Percentiles rank a stretch among this genome's conserved stretches.
Evolutionary conservation across 2,329 filamentous ascomycete genomes (phyloP).

Genomic region (Xylariaceae sp.): DNA sequence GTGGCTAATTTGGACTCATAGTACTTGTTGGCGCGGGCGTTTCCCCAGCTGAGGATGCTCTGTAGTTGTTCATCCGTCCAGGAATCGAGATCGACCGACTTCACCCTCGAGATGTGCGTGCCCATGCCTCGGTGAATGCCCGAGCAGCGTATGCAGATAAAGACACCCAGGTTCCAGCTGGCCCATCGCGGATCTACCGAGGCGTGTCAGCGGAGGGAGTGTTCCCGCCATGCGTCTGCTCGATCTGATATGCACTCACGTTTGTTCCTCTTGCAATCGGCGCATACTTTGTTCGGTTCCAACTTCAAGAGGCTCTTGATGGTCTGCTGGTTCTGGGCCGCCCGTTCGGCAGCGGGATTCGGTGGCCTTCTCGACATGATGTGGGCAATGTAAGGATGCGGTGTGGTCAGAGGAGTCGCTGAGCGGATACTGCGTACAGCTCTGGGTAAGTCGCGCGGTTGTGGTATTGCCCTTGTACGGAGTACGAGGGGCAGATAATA

Average conservation of each 20-base stretch:
- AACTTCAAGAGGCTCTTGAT: slow-evolving; percentile 94
- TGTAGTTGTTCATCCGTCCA: slow-evolving; percentile 98
- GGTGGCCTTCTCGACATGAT: slow-evolving; percentile 72
- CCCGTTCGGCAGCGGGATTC: slow-evolving; percentile 75
- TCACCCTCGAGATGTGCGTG: slow-evolving; percentile 95
- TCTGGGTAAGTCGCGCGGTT: too few relatives aligned
- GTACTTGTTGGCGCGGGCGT: slow-evolving; percentile 94
- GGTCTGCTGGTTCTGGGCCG: slow-evolving; percentile 86
- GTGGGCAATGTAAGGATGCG: slow-evolving; percentile 2
- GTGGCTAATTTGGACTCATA: slow-evolving; percentile 93
- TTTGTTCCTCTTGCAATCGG: slow-evolving; percentile 98
- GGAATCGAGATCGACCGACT: slow-evolving; percentile 93
- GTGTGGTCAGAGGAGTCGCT: background rate
- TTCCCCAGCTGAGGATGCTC: slow-evolving; percentile 92
- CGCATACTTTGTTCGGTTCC: slow-evolving; percentile 92
- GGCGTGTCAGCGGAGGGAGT: too few relatives aligned
- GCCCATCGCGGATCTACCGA: slow-evolving; percentile 87
- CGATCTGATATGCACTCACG: too few relatives aligned
- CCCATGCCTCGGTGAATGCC: slow-evolving; percentile 99
- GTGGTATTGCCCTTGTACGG: too few relatives aligned
- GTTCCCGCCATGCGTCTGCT: too few relatives aligned
- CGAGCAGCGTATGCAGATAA: slow-evolving; percentile 96
- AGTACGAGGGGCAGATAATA: too few relatives aligned
- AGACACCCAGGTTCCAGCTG: slow-evolving; percentile 96
- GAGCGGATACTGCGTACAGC: too few relatives aligned